phyloP scores from a whole-genome alignment of 306 rosid genomes.

The Parietaria judaica region DNA sequence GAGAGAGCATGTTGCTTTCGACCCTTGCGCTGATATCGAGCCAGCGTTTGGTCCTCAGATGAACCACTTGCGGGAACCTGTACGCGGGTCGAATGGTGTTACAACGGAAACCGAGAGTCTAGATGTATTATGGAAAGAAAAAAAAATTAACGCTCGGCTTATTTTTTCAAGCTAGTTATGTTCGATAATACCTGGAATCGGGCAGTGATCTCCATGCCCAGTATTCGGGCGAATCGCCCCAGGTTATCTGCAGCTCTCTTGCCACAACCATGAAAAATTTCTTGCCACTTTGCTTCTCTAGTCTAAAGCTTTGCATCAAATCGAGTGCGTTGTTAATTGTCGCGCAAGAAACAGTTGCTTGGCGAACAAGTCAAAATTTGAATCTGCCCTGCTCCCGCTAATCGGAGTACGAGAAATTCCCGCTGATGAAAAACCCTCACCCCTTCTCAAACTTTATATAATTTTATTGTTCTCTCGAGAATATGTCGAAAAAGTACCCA shows the following conservation, averaged over 20 bases:
- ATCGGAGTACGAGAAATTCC: no score
- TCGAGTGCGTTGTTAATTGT: no score
- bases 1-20: constrained; percentile 14
- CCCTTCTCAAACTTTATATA: no score
- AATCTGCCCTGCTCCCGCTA: no score
- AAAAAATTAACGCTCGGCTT: no score
- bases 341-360: no score
- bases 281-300: constrained; percentile 35
- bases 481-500: no score
- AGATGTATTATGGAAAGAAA: background rate
- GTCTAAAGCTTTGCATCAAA: constrained; percentile 27
- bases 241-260: constrained; percentile 21
- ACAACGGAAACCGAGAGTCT: no score
- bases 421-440: no score
- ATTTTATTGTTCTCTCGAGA: no score
- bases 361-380: no score
- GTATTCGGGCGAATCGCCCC: constrained; percentile 18
- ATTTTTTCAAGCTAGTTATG: no score
- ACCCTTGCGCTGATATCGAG: constrained; percentile 20
- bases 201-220: constrained; percentile 33
- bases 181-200: background rate
- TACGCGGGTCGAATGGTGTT: background rate
- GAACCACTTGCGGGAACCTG: constrained; percentile 26
- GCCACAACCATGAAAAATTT: constrained; percentile 40
- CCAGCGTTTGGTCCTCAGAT: constrained; percentile 5